phyloP scores from a whole-genome alignment of 495 filamentous ascomycete genomes.

The Amorphotheca resinae region DNA sequence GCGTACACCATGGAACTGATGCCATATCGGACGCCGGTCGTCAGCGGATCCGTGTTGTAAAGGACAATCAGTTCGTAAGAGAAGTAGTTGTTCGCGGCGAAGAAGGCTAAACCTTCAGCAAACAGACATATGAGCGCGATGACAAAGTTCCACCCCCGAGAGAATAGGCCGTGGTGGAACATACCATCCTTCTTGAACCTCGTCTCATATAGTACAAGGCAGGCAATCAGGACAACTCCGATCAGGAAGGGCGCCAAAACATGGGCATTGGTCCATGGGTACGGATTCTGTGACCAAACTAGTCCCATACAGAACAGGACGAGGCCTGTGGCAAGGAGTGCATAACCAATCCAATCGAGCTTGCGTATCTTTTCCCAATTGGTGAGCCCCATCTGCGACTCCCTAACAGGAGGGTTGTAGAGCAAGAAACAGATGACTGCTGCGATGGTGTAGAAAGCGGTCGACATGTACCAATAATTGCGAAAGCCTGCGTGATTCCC shows the following conservation, averaged over 20 bases:
- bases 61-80: constrained; percentile 23
- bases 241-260: constrained; percentile 23
- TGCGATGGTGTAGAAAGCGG: constrained; percentile 15
- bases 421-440: constrained; percentile 12
- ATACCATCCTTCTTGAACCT: constrained; percentile 25
- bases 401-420: constrained; percentile 21
- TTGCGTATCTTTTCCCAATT: constrained; percentile 19
- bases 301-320: constrained; percentile 24
- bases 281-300: constrained; percentile 27
- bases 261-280: constrained; percentile 22
- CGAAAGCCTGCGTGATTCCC: constrained; percentile 21
- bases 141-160: constrained; percentile 22
- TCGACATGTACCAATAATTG: constrained; percentile 23
- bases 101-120: constrained; percentile 25
- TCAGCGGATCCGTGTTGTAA: constrained; percentile 21
- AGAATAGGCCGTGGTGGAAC: constrained; percentile 28
- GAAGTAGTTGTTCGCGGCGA: constrained; percentile 27
- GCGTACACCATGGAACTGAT: constrained; percentile 18
- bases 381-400: constrained; percentile 11
- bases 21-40: constrained; percentile 19
- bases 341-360: constrained; percentile 27
- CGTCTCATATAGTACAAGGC: constrained; percentile 20
- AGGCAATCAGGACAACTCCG: constrained; percentile 14
- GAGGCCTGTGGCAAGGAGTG: constrained; percentile 20
- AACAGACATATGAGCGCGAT: constrained; percentile 23